phyloP scores from a whole-genome alignment of 805 yeast species.

The Yamadazyma tumulicola region DNA sequence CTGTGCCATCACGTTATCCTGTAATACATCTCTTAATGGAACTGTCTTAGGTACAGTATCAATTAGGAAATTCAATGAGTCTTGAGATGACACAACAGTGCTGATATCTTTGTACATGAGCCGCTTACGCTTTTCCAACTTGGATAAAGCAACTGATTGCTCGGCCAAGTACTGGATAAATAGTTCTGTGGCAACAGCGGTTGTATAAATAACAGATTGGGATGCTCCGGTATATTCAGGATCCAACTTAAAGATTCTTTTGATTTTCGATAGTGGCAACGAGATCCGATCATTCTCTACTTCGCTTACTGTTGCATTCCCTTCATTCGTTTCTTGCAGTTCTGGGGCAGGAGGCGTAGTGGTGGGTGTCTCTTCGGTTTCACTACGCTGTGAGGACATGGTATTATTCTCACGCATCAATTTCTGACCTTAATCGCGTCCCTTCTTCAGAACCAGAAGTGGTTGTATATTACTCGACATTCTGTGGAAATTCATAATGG shows the following conservation, averaged over 20 bases:
- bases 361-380: conserved; percentile 16
- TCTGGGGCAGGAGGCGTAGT: conserved; percentile 21
- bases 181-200: conserved; percentile 75
- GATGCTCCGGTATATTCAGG: conserved; percentile 69
- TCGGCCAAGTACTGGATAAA: conserved; percentile 68
- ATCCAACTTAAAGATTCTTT: conserved; percentile 70
- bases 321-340: conserved; percentile 3
- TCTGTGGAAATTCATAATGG: no score
- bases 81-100: conserved; percentile 55
- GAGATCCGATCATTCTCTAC: conserved; percentile 20
- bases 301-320: conserved; percentile 1
- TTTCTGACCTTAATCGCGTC: no score
- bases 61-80: conserved; percentile 57
- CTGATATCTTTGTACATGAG: conserved; percentile 70
- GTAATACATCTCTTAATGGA: conserved; percentile 45
- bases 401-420: background rate
- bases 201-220: conserved; percentile 66
- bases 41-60: conserved; percentile 66
- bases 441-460: no score
- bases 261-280: conserved; percentile 66
- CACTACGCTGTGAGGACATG: conserved; percentile 11
- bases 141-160: conserved; percentile 64
- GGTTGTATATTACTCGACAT: no score
- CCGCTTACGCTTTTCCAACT: conserved; percentile 63
- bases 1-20: conserved; percentile 24